These are phyloP conservation scores for Penicillium bialowiezense DNA, from an alignment of 495 filamentous ascomycete genomes.

Conservation along the genomic window DNA sequence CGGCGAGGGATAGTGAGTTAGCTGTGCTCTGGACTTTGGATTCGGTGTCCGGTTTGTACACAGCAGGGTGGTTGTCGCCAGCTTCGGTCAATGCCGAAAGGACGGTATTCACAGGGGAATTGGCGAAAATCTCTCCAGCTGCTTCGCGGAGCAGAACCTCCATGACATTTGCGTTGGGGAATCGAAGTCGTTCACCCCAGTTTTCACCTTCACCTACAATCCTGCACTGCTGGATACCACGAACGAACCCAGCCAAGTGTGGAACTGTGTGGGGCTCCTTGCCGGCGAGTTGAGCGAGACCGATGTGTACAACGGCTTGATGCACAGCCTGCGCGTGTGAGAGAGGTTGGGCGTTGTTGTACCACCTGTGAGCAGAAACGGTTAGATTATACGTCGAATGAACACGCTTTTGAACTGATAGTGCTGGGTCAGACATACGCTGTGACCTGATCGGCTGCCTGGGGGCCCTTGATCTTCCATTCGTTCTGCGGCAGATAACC, in stretches of 20 bases:
- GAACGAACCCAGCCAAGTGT: no score
- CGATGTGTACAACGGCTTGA: slow-evolving; percentile 48
- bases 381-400: neutral
- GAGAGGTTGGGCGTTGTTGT: slow-evolving; percentile 5
- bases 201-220: slow-evolving; percentile 15
- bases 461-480: slow-evolving; percentile 9
- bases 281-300: slow-evolving; percentile 34
- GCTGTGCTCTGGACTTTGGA: slow-evolving; percentile 10
- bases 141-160: slow-evolving; percentile 20
- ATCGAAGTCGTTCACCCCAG: slow-evolving; percentile 32
- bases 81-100: neutral
- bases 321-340: slow-evolving; percentile 29
- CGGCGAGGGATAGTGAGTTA: slow-evolving; percentile 46
- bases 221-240: slow-evolving; percentile 10
- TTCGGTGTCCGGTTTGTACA: no score
- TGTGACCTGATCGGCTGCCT: slow-evolving; percentile 12
- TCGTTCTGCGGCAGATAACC: slow-evolving; percentile 9
- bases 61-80: neutral
- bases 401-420: neutral
- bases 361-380: slow-evolving; percentile 13
- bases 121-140: neutral
- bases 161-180: slow-evolving; percentile 27
- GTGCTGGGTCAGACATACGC: slow-evolving; percentile 17
- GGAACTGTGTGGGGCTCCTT: no score
- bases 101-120: neutral